Evolutionary conservation across 768 basidiomycete genomes (phyloP), one percentile per base, ranked within the genome.

Genomic region (Hericium erinaceus): DNA sequence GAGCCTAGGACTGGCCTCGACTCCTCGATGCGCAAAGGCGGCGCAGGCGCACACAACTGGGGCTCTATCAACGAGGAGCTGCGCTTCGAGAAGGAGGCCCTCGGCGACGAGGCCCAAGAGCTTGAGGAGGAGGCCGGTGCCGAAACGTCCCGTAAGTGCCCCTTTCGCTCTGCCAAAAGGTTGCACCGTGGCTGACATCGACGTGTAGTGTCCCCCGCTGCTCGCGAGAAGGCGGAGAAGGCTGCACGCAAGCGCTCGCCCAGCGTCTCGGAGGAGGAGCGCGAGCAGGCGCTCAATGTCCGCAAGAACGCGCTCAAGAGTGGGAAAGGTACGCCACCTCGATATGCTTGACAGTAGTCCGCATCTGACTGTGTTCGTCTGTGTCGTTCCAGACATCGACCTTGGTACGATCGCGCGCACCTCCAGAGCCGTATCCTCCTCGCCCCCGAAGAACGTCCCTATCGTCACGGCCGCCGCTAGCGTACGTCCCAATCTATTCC

Each of bases 21-120:
- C 77, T 79, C 79, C 65, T 80, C 78, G 64, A 64, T 86, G 58
- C 85, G 83, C 73, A 93, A 93, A 74, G 77, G 81, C 60, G 92
- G 92, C 56, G 84, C 81, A 26, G 92, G 92, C 38, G 76, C 78
- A 8, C 83, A 93, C 73, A 92, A 90, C 74, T 95, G 92, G 92
- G 92, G 92, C 58, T 80, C 77, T 56, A 69, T 89, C 61, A 72
- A 70, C 2, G 76, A 89, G 64, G 87, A 92, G 73, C 20, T 2
- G 15, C 33, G 20, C 50, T 72, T 69, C 41, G 75, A 80, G 59
- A 75, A 80, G 63, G 89, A 87, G 71, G 86, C 83, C 1, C 56
- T 78, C 46, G 74, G 73, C 20, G 90, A 90, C 70, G 82, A 82
- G 66, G 73, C 74, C 49, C 65, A 67, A n/a, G 77, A 78, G 16